Base-by-base conservation (phyloP, 2,329 filamentous ascomycete species). In the Aspergillus fijiensis region DNA sequence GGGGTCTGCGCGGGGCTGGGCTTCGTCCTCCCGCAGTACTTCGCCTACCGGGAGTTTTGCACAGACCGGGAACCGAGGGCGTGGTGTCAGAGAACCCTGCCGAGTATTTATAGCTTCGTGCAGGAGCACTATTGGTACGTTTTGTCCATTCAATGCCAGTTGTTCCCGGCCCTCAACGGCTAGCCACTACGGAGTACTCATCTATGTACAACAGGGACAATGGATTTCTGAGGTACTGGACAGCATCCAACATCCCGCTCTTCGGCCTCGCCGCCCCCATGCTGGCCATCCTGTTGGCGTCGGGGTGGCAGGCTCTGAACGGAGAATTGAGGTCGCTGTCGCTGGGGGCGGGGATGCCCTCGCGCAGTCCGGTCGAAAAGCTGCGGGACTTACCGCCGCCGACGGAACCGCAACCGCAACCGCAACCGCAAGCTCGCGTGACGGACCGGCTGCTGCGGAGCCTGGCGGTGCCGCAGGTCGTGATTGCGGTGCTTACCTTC, bases 61-160 rank as follows among this genome's bases (percentile, higher is more conserved):
- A 19, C 47, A 7, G n/a, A 11, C 29, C 5, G 48, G 23, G 29
- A 19, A 23, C 31, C 52, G 31, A 47, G 58, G 25, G 21, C 21
- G 14, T 61, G 59, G 59, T 61, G 59, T 29, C 27, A 11, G 23
- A 54, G 39, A 12, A 48, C 51, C 16, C 12, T 59, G 5, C 59
- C 59, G 12, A 47, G 29, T 33, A 59, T 61, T n/a, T 61, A 55
- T 48, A 59, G 55, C 48, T 61, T 59, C 9, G 59, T 61, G 19
- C 56, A 61, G 29, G 59, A 59, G 10, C 35, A 59, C 51, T 61
- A 61, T 29, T 61, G 59, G 59, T 61, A 51, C 11, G 59, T 59
- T 9, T 2, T 7, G 14, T 12, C n/a, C 5, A 19, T 19, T 6
- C 6, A 16, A 7, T 35, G 10, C 33, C 1, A 14, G 10, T 14